Evolutionary conservation across 352 stramenopile genomes (phyloP), one percentile per base, ranked within the genome.

Genomic region (Globisporangium recalcitrans): DNA sequence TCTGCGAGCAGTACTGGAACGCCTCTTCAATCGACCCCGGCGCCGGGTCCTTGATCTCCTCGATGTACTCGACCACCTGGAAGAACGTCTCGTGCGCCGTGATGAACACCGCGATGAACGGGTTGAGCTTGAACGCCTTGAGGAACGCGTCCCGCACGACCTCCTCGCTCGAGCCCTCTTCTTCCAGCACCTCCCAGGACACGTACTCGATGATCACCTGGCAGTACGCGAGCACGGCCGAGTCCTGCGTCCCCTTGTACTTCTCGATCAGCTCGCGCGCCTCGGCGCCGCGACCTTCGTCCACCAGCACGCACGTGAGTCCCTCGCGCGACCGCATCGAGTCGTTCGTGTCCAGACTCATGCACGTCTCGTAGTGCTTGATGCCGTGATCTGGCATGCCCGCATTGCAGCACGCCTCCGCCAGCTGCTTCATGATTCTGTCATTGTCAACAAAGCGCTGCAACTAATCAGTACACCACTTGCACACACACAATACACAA

Each of bases 161-260:
- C 29, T 90, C 74, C 64, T 93, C 84, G 1, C 80, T 91, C 8
- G 86, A 92, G 3, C 82, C 83, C 24, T 79, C 68, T 57, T 95
- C 86, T 62, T 95, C 86, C 22, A 95, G 71, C 52, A 95, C 86
- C 63, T 95, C 86, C 86, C 86, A 95, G 22, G 82, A 92, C 40
- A 95, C 83, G 70, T 95, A 95, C 63, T 95, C 86, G 38, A 95
- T 74, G 32, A 95, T 84, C 49, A 93, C 85, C 31, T 78, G 82
- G 55, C 84, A 93, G 62, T 93, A 95, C 27, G 85, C 86, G 5
- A 95, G 65, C 58, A 95, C 74, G 1, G 82, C 77, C 38, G 86
- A 91, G 13, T 73, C 49, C 13, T 80, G 63, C 31, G 72, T 70
- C 27, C 67, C 64, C 7, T 46, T 31, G 67, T 87, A 83, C 46